Evolutionary conservation across 768 basidiomycete species (phyloP).

Genomic region (Coprinopsis sp.): DNA sequence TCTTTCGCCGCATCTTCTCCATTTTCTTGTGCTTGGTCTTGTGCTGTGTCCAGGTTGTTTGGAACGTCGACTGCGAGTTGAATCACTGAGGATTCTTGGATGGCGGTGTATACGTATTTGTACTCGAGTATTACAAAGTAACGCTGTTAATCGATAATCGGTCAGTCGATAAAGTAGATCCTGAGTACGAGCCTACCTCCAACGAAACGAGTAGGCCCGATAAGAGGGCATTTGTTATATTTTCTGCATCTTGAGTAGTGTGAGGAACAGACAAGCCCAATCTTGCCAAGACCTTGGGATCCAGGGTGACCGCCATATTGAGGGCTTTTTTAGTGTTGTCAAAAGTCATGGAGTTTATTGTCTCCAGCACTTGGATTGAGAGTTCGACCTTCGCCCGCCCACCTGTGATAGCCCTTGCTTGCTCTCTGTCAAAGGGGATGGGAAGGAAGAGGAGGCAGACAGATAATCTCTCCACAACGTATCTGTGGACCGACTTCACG

Average conservation of each 20-base stretch:
- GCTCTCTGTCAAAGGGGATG: neutral
- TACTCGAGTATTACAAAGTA: neutral
- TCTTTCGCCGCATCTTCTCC: neutral
- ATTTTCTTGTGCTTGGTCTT: too few species aligned
- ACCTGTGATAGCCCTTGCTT: neutral
- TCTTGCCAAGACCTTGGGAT: neutral
- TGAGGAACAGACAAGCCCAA: neutral
- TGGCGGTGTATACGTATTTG: neutral
- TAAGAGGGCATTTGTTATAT: neutral
- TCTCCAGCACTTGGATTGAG: neutral
- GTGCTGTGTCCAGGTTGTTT: too few species aligned
- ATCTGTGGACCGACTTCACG: neutral
- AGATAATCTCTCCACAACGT: conserved; percentile 2
- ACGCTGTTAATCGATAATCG: neutral
- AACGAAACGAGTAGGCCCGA: neutral
- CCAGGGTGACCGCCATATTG: neutral
- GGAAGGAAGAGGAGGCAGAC: conserved; percentile 7
- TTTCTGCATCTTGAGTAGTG: neutral
- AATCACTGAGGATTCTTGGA: too few species aligned
- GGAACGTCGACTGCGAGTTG: too few species aligned
- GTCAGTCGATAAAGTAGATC: neutral
- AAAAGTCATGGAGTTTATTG: neutral
- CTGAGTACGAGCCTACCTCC: neutral
- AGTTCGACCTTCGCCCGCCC: neutral
- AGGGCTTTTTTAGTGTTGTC: neutral